Percentiles rank a stretch among this genome's conserved stretches.
Evolutionary conservation across 257 asterid genomes (phyloP).

Genomic region (Coffea eugenioides): DNA sequence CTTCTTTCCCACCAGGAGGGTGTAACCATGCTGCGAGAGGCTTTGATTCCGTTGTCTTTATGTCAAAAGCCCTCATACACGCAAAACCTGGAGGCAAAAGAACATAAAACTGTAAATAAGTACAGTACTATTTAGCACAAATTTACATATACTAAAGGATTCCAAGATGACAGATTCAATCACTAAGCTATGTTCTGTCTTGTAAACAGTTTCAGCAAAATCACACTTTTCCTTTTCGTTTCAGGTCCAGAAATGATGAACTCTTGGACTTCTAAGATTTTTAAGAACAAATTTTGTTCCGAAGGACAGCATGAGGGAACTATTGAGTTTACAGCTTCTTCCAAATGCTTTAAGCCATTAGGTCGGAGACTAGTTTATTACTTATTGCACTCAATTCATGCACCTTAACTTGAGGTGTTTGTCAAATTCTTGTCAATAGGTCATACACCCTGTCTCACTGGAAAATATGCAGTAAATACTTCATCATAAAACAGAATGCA

Average conservation of each 20-base stretch:
- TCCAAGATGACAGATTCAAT: neutral
- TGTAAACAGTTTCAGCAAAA: neutral
- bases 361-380: too few species aligned
- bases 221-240: neutral
- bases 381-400: too few species aligned
- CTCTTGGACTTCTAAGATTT: neutral
- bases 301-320: too few species aligned
- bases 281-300: neutral
- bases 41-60: conserved; percentile 17
- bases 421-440: too few species aligned
- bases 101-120: neutral
- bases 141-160: neutral
- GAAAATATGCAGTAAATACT: too few species aligned
- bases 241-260: neutral
- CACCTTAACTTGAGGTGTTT: too few species aligned
- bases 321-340: too few species aligned
- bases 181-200: too few species aligned
- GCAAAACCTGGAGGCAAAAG: conserved; percentile 11
- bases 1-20: neutral
- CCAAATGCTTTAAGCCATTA: too few species aligned
- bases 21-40: conserved; percentile 7
- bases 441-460: too few species aligned
- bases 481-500: too few species aligned
- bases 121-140: neutral
- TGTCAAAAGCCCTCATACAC: conserved; percentile 22